Evolutionary conservation across 2,329 filamentous ascomycete species (phyloP).

Genomic region (Fusarium acutatum): DNA sequence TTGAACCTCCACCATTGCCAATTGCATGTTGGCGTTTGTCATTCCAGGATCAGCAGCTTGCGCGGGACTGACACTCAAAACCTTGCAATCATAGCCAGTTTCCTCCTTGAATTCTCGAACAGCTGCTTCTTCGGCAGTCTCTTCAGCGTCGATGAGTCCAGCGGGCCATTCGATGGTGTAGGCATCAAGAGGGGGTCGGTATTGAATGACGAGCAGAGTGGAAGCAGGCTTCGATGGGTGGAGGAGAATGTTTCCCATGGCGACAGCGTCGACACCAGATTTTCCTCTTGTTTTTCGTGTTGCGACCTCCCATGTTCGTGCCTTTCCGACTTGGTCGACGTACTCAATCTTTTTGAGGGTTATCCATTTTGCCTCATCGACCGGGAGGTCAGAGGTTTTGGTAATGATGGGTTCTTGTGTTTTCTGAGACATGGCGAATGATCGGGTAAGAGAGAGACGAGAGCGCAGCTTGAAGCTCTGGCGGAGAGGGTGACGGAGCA

Average conservation of each 20-base stretch:
- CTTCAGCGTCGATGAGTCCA: conserved; percentile 38
- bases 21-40: conserved; percentile 41
- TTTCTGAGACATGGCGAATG: conserved; percentile 24
- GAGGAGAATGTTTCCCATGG: conserved; percentile 40
- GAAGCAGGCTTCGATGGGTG: conserved; percentile 39
- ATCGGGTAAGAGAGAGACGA: neutral
- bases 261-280: conserved; percentile 38
- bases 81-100: conserved; percentile 37
- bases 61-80: conserved; percentile 34
- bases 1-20: conserved; percentile 40
- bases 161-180: conserved; percentile 42
- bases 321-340: conserved; percentile 37
- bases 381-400: conserved; percentile 32
- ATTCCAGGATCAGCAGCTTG: conserved; percentile 39
- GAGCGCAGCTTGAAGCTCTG: neutral
- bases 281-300: conserved; percentile 40
- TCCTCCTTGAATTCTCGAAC: conserved; percentile 41
- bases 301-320: conserved; percentile 41
- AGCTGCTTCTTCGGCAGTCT: conserved; percentile 37
- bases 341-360: conserved; percentile 42
- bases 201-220: conserved; percentile 40
- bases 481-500: neutral
- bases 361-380: conserved; percentile 38
- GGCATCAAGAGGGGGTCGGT: conserved; percentile 39
- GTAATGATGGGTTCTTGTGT: conserved; percentile 40